Conservation (phyloP, 2,329 filamentous ascomycete species). For the Trichoderma hamatum region DNA sequence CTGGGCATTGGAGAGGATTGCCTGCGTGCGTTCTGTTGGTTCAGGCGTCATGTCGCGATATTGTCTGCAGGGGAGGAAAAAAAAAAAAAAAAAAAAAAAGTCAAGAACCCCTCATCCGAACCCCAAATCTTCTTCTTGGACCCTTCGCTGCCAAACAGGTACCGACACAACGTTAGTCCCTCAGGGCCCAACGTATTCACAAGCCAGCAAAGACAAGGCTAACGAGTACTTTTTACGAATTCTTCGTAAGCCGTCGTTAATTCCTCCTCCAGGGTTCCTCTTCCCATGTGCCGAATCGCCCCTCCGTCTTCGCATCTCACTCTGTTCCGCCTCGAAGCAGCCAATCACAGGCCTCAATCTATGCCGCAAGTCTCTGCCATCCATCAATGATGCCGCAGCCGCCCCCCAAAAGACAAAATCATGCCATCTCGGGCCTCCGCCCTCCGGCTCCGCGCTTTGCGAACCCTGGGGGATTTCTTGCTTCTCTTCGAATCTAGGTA, state of each 20-base stretch:
- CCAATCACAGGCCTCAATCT: slow-evolving; percentile 15
- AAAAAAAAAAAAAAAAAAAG: neutral
- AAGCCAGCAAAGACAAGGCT: neutral
- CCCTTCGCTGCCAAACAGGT: neutral
- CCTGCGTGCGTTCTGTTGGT: neutral
- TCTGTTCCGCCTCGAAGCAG: neutral
- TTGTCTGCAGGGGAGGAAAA: neutral
- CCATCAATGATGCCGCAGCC: slow-evolving; percentile 3
- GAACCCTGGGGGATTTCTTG: neutral
- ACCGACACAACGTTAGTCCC: neutral
- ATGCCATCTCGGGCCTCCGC: slow-evolving; percentile 9
- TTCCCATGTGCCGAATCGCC: neutral
- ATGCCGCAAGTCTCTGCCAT: slow-evolving; percentile 5
- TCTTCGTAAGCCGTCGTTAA: neutral
- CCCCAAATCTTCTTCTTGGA: neutral
- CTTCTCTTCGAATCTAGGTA: neutral
- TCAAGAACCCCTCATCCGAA: neutral
- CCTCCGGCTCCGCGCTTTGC: slow-evolving; percentile 9
- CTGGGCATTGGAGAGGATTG: neutral
- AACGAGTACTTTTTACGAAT: neutral
- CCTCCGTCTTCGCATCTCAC: neutral
- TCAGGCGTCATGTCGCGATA: neutral
- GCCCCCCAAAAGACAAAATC: neutral
- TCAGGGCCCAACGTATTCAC: neutral
- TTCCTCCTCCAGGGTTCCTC: neutral